Conservation (phyloP, 73 alveolate genomes). For the Paramecium sonneborni region DNA sequence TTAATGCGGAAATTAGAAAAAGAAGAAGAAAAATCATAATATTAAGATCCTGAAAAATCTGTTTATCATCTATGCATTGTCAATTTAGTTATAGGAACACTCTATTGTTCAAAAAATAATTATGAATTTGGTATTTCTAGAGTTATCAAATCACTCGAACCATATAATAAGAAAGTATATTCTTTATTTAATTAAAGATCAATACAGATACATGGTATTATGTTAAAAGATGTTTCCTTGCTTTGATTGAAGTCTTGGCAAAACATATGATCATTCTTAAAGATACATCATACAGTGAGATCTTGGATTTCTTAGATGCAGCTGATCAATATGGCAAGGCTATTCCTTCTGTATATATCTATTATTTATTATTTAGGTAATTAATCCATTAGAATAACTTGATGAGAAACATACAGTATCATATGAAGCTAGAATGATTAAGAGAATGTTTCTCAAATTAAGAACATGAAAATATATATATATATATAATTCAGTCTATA, state of each 20-base stretch:
- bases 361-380: not conserved
- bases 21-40: slow-evolving; percentile 90
- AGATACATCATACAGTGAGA: slow-evolving; percentile 89
- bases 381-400: slow-evolving; percentile 63
- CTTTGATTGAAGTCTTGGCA: slow-evolving; percentile 96
- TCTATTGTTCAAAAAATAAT: slow-evolving; percentile 91
- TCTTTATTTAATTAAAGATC: not conserved
- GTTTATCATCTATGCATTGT: slow-evolving; percentile 99
- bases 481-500: too few relatives aligned
- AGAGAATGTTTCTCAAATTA: slow-evolving; percentile 92
- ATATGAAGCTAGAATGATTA: slow-evolving; percentile 96
- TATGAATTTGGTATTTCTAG: slow-evolving; percentile 98
- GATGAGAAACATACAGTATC: slow-evolving; percentile 94
- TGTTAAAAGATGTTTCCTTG: slow-evolving; percentile 98
- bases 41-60: slow-evolving; percentile 87
- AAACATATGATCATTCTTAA: slow-evolving; percentile 97
- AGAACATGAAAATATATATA: slow-evolving; percentile 6
- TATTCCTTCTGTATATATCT: slow-evolving; percentile 84
- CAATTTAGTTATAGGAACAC: slow-evolving; percentile 96
- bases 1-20: slow-evolving; percentile 95
- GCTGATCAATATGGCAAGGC: slow-evolving; percentile 96
- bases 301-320: slow-evolving; percentile 96
- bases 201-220: slow-evolving; percentile 92
- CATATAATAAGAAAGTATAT: slow-evolving; percentile 83
- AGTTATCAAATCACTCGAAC: slow-evolving; percentile 96